phyloP scores from a whole-genome alignment of 495 filamentous ascomycete species.

The Talaromyces nanjingensis region DNA sequence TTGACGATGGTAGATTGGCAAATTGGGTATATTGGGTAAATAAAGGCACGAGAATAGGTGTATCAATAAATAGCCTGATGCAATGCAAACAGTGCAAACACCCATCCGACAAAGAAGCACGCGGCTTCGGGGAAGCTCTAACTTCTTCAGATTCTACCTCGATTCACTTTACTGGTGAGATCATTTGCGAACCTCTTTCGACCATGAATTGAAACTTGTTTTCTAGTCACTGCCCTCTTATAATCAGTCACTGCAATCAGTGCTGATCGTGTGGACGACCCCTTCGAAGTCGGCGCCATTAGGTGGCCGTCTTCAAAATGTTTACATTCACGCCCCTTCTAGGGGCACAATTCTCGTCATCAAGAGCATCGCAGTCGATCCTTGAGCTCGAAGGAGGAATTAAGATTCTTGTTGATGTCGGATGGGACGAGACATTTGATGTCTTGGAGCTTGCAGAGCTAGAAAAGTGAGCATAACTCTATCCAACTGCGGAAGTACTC shows the following conservation, averaged over 20 bases:
- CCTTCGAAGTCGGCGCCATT: conserved; percentile 3
- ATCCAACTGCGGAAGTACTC: background rate
- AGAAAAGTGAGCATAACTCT: conserved; percentile 60
- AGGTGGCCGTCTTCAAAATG: conserved; percentile 46
- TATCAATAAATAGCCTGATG: background rate
- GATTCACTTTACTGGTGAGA: background rate
- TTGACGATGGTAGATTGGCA: no score
- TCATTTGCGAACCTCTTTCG: conserved; percentile 1
- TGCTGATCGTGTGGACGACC: background rate
- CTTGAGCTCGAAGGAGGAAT: conserved; percentile 94
- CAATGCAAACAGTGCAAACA: conserved; percentile 12
- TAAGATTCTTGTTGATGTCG: conserved; percentile 89
- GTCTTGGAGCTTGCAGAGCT: conserved; percentile 71
- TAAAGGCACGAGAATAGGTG: background rate
- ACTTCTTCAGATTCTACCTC: background rate
- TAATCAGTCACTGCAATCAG: background rate
- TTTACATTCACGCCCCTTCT: conserved; percentile 92
- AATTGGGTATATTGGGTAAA: no score
- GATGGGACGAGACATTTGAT: conserved; percentile 91
- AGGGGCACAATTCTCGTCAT: conserved; percentile 75
- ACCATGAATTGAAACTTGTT: background rate
- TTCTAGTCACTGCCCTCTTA: background rate
- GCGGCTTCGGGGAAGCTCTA: background rate
- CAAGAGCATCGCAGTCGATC: conserved; percentile 84
- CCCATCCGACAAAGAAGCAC: background rate